phyloP scores from a whole-genome alignment of 345 rosid genomes.

The Ailanthus altissimus region DNA sequence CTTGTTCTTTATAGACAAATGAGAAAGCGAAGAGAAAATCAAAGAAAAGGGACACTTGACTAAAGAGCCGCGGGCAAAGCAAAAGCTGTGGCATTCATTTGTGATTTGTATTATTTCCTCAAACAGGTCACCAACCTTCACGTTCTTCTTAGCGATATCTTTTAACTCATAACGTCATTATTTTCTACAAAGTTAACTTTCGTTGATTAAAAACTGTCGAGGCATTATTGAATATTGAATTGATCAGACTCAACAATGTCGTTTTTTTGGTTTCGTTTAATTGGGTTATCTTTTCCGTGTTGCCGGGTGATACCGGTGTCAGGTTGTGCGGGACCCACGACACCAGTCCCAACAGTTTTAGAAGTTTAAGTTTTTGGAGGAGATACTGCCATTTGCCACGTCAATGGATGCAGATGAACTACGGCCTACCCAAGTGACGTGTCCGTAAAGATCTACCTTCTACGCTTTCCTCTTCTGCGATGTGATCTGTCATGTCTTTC shows the following conservation, averaged over 20 bases:
- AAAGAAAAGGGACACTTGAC: neutral
- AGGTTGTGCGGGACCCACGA: slow-evolving; percentile 10
- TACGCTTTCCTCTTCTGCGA: too few relatives aligned
- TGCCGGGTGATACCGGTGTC: slow-evolving; percentile 3
- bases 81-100: slow-evolving; percentile 18
- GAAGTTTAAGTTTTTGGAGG: neutral
- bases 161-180: neutral
- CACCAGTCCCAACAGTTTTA: neutral
- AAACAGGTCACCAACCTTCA: slow-evolving; percentile 23
- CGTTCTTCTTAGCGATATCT: neutral
- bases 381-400: slow-evolving; percentile 7
- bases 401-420: slow-evolving; percentile 4
- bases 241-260: neutral
- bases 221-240: too few relatives aligned
- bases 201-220: neutral
- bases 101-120: neutral
- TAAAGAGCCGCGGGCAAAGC: slow-evolving; percentile 12
- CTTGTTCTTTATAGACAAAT: neutral
- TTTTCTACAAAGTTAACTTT: neutral
- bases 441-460: neutral
- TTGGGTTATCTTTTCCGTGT: neutral
- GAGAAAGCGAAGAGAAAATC: neutral
- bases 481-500: neutral
- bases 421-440: slow-evolving; percentile 6
- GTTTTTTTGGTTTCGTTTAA: neutral